A percentile compares a stretch with the other conserved stretches of the same genome.
These are phyloP conservation scores for Penicillium riverlandense DNA, from an alignment of 495 filamentous ascomycete genomes.

Conservation along the genomic window DNA sequence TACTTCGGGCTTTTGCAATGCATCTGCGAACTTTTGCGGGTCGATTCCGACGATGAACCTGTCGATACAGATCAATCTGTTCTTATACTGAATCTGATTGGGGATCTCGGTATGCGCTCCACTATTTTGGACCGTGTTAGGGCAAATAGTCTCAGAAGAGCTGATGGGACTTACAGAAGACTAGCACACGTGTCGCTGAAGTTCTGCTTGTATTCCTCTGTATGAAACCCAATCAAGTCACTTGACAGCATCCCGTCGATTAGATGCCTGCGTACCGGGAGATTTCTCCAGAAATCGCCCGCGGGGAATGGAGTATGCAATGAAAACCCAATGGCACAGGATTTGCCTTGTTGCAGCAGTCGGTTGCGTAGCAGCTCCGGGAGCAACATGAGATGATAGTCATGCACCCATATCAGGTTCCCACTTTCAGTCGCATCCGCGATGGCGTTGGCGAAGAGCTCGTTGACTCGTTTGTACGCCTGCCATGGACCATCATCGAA, in stretches of 20 bases:
- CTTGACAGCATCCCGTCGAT: slow-evolving; percentile 69
- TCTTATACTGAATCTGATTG: neutral
- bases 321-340: slow-evolving; percentile 86
- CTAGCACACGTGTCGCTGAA: slow-evolving; percentile 77
- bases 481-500: slow-evolving; percentile 81
- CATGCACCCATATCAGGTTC: slow-evolving; percentile 83
- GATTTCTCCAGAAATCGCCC: slow-evolving; percentile 80
- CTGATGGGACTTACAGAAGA: slow-evolving; percentile 53
- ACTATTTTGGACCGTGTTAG: neutral
- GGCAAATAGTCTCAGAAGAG: neutral
- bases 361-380: slow-evolving; percentile 78
- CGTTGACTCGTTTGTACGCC: slow-evolving; percentile 75
- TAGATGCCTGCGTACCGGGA: slow-evolving; percentile 74
- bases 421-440: slow-evolving; percentile 67
- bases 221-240: slow-evolving; percentile 83
- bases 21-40: slow-evolving; percentile 76
- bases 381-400: slow-evolving; percentile 85
- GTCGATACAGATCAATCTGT: neutral
- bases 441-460: slow-evolving; percentile 67
- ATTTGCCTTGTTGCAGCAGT: slow-evolving; percentile 54
- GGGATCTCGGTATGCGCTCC: neutral
- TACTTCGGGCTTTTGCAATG: slow-evolving; percentile 62
- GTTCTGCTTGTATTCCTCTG: slow-evolving; percentile 82
- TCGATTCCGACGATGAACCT: slow-evolving; percentile 64
- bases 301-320: slow-evolving; percentile 84